Evolutionary conservation across 805 yeast species (phyloP), one percentile per base, ranked within the genome.

Genomic region (Ascoidea asiatica): DNA sequence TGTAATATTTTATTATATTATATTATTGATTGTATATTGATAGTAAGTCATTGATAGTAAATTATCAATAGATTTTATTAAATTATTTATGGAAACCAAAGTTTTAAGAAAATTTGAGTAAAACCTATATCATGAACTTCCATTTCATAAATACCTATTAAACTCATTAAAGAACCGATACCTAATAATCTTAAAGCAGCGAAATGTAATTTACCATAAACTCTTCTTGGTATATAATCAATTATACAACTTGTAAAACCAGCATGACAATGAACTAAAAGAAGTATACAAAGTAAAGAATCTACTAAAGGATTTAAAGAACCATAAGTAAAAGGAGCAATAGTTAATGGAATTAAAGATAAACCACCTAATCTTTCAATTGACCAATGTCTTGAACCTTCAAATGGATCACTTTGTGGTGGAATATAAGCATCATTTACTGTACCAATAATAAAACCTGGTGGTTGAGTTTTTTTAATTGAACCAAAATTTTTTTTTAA

Each of bases 191-290:
- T 69, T 72, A 74, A 73, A 46, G 85, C 83, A 47, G 59, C 60
- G 46, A 65, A 69, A 62, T 81, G 85, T 71, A 73, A 70, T 33
- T 67, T 51, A 15, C 89, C 88, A 55, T 73, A 84, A 35, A 78
- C 84, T 65, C 90, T 74, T 57, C 66, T 65, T 43, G 90, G 92
- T 44, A 84, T 79, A 63, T 82, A 81, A 61, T 84, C 92, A 46
- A 73, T 73, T 53, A 84, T 83, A 68, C 92, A 81, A 39, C 85
- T 69, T 56, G 77, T 79, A 67, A 82, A 77, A 2, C 92, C 94
- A 42, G 76, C 75, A 59, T 73, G 75, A 45, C 78, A 70, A 59
- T 84, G 92, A 56, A 72, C 69, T 50, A 83, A 62, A 41, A 81
- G 56, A 13, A 76, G 60, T 2, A 77, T 65, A 15, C 78, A 65